These are phyloP conservation scores for Davidsoniella australis DNA, from an alignment of 2,329 filamentous ascomycete genomes.

Conservation along the genomic window DNA sequence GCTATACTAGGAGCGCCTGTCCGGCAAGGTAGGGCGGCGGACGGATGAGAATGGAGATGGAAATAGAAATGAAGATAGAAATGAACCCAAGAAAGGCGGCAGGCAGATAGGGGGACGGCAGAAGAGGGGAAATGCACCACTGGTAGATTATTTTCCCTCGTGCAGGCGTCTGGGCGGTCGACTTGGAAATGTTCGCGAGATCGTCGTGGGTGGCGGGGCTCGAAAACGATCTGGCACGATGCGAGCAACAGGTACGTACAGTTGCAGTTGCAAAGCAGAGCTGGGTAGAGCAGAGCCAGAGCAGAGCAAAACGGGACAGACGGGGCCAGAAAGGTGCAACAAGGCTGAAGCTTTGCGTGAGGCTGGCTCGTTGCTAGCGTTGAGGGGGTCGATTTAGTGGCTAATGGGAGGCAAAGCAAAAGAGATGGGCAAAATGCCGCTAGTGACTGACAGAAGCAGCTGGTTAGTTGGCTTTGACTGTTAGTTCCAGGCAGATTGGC, in stretches of 20 bases:
- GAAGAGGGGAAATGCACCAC: constrained; percentile 6
- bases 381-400: not conserved
- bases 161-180: not conserved
- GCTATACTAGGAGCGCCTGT: constrained; percentile 16
- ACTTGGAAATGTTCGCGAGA: constrained; percentile 3
- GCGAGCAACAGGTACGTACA: not conserved
- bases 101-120: constrained; percentile 3
- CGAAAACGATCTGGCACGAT: too few species aligned
- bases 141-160: constrained; percentile 1
- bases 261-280: not conserved
- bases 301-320: not conserved
- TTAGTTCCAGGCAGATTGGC: too few species aligned
- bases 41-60: constrained; percentile 7
- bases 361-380: not conserved
- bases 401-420: not conserved
- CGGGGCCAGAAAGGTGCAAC: not conserved
- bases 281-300: not conserved
- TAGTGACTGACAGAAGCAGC: too few species aligned
- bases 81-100: not conserved
- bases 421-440: not conserved
- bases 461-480: not conserved
- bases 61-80: not conserved
- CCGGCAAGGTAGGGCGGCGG: constrained; percentile 11
- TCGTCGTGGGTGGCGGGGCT: not conserved
- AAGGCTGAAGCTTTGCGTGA: constrained; percentile 8